phyloP scores from a whole-genome alignment of 768 basidiomycete genomes.

The Xanthoconium stramineum region DNA sequence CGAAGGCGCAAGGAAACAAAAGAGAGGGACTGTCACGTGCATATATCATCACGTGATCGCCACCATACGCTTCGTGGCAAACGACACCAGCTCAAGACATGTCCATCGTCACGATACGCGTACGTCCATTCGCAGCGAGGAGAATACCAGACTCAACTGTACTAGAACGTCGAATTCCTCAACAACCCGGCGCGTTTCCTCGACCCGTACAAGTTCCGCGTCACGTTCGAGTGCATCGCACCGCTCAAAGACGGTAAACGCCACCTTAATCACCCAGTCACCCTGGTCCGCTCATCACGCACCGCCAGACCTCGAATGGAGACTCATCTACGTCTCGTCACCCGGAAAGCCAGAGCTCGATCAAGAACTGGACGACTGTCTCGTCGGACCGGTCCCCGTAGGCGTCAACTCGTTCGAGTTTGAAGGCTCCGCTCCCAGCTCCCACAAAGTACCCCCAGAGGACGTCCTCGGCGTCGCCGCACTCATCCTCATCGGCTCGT shows the following conservation, averaged over 20 bases:
- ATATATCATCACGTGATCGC: neutral
- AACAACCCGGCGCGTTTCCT: conserved; percentile 92
- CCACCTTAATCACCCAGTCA: neutral
- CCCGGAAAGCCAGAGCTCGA: conserved; percentile 89
- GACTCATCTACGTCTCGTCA: conserved; percentile 93
- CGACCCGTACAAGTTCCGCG: conserved; percentile 88
- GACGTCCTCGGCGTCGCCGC: conserved; percentile 97
- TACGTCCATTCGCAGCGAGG: conserved; percentile 28
- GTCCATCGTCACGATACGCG: conserved; percentile 71
- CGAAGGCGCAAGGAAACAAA: conserved; percentile 18
- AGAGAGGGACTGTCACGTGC: conserved; percentile 1
- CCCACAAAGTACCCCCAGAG: conserved; percentile 77
- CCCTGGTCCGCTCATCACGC: neutral
- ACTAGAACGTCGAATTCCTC: conserved; percentile 83
- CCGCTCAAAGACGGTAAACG: conserved; percentile 78
- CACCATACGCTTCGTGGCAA: neutral
- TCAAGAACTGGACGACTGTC: conserved; percentile 96
- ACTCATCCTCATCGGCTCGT: conserved; percentile 93
- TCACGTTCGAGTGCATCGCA: conserved; percentile 96
- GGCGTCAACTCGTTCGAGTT: conserved; percentile 98
- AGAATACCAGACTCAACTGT: neutral
- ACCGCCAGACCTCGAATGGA: conserved; percentile 89
- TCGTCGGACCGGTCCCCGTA: conserved; percentile 95
- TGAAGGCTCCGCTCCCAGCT: conserved; percentile 80
- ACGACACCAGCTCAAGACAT: conserved; percentile 28